phyloP scores from a whole-genome alignment of 2,329 filamentous ascomycete genomes.

The Calonectria ilicicola region DNA sequence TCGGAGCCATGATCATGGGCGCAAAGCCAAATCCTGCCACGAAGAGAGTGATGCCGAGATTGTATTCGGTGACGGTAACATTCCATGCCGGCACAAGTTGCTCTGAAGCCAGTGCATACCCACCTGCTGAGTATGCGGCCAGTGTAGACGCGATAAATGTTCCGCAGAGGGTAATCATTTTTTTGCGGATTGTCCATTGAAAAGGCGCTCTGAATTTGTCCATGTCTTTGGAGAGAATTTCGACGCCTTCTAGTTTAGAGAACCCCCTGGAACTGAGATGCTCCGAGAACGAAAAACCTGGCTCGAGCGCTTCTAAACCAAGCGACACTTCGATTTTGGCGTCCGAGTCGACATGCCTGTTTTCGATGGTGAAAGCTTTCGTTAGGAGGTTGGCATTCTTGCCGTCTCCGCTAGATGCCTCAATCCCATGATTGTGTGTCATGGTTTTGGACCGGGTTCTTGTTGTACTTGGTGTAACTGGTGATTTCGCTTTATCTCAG shows the following conservation, averaged over 20 bases:
- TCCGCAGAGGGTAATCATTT: constrained; percentile 31
- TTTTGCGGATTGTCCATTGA: constrained; percentile 31
- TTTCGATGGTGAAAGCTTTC: neutral
- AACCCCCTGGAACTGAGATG: neutral
- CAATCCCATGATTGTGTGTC: neutral
- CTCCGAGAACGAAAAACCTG: neutral
- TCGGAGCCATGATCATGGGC: constrained; percentile 76
- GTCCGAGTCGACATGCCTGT: neutral
- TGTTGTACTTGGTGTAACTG: neutral
- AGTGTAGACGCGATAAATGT: constrained; percentile 62
- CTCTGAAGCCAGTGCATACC: constrained; percentile 68
- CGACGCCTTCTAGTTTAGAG: neutral
- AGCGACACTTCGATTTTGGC: neutral
- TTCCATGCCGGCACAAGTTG: constrained; percentile 69
- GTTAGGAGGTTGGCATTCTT: neutral
- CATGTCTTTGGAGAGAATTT: neutral
- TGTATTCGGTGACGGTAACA: constrained; percentile 66
- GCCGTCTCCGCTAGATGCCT: neutral
- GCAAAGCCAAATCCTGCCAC: constrained; percentile 73
- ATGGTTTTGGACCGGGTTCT: neutral
- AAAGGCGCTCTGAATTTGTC: constrained; percentile 16
- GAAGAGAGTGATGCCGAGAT: constrained; percentile 73
- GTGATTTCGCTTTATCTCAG: neutral
- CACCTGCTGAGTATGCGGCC: constrained; percentile 74
- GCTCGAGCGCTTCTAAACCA: constrained; percentile 16